A percentile compares a stretch with the other conserved stretches of the same genome.
Conservation (phyloP, 805 yeast genomes). For the Dipodascopsis tothii region DNA sequence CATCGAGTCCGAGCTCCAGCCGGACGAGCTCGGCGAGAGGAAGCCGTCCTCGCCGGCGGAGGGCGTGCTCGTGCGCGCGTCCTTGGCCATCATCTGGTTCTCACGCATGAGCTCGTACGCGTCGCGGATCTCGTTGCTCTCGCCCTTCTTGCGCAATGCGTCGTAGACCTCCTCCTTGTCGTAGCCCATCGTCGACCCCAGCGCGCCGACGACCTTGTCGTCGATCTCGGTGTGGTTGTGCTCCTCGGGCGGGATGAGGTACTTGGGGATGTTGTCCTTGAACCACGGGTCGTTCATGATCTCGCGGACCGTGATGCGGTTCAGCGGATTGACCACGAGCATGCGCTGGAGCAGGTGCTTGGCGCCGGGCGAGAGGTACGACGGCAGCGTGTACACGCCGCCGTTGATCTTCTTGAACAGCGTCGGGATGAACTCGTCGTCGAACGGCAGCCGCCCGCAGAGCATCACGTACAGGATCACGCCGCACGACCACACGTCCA, state of each 20-base stretch:
- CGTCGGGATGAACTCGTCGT: slow-evolving; percentile 92
- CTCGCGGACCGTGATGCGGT: slow-evolving; percentile 86
- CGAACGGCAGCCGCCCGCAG: slow-evolving; percentile 91
- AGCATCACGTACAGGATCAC: slow-evolving; percentile 92
- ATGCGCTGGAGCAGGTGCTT: slow-evolving; percentile 72
- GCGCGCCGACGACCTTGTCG: slow-evolving; percentile 65
- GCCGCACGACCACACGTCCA: slow-evolving; percentile 97
- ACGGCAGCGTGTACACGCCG: slow-evolving; percentile 88
- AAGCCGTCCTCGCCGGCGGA: slow-evolving; percentile 46
- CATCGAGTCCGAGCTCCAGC: slow-evolving; percentile 29
- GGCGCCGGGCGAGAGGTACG: slow-evolving; percentile 78
- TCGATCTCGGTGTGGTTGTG: slow-evolving; percentile 45
- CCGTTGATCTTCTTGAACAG: slow-evolving; percentile 81
- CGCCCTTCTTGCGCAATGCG: slow-evolving; percentile 47
- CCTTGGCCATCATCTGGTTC: slow-evolving; percentile 62
- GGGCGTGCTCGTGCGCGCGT: slow-evolving; percentile 30
- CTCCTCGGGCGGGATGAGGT: slow-evolving; percentile 56
- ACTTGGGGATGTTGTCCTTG: slow-evolving; percentile 68
- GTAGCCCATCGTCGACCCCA: slow-evolving; percentile 81
- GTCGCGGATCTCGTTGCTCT: slow-evolving; percentile 67
- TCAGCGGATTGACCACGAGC: slow-evolving; percentile 91
- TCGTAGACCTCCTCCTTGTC: slow-evolving; percentile 74
- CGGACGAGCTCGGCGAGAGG: slow-evolving; percentile 56
- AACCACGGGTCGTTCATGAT: slow-evolving; percentile 95
- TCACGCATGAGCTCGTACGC: slow-evolving; percentile 79